These are phyloP conservation scores for Suhomyces coccinellae DNA, from an alignment of 1,139 yeast genomes.

Conservation along the genomic window DNA sequence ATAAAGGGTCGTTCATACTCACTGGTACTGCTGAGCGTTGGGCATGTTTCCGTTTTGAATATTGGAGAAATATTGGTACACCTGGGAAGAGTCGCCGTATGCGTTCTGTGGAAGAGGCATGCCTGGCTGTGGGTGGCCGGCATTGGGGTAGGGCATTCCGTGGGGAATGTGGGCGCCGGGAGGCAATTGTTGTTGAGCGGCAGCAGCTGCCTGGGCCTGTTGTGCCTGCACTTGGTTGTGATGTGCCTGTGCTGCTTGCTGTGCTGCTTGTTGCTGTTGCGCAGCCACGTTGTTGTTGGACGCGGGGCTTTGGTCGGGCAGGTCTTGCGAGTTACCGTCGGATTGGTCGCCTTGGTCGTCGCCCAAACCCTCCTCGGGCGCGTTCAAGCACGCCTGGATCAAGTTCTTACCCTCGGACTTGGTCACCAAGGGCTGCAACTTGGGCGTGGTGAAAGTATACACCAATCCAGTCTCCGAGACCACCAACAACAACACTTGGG, in stretches of 20 bases:
- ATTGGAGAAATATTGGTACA: constrained; percentile 59
- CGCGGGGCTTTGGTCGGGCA: constrained; percentile 44
- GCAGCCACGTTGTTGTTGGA: constrained; percentile 32
- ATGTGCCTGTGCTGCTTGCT: constrained; percentile 26
- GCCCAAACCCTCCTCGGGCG: constrained; percentile 70
- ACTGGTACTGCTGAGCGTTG: constrained; percentile 47
- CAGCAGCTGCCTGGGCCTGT: constrained; percentile 30
- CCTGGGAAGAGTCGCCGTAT: constrained; percentile 41
- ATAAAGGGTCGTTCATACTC: constrained; percentile 9
- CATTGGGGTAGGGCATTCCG: constrained; percentile 46
- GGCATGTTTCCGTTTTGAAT: constrained; percentile 52
- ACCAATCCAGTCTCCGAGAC: constrained; percentile 97
- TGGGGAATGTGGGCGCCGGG: constrained; percentile 50
- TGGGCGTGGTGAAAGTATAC: constrained; percentile 98
- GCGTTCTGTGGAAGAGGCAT: constrained; percentile 50
- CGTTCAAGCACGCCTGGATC: constrained; percentile 95
- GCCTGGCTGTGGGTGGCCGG: constrained; percentile 37
- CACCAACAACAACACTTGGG: constrained; percentile 89
- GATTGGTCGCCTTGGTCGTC: constrained; percentile 68
- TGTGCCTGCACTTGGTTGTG: constrained; percentile 26
- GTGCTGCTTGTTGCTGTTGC: constrained; percentile 28
- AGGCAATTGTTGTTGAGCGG: constrained; percentile 42
- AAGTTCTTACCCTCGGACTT: constrained; percentile 95
- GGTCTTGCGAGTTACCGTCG: constrained; percentile 47
- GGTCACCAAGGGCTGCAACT: constrained; percentile 94